Evolutionary conservation across 2,329 filamentous ascomycete genomes (phyloP), one percentile per base, ranked within the genome.

Genomic region (Alternaria solani): DNA sequence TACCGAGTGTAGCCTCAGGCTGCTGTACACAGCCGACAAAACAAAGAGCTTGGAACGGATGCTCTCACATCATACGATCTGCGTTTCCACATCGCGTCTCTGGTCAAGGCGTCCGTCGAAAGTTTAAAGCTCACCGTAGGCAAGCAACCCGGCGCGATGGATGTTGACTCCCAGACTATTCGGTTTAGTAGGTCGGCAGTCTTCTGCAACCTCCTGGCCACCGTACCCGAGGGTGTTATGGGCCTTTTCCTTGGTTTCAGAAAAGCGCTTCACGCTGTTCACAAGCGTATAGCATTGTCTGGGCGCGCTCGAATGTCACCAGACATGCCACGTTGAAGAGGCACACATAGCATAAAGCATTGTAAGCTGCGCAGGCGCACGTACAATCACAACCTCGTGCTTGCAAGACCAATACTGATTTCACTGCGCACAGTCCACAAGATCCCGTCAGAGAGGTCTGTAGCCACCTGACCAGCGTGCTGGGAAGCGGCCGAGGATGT

Each of bases 381-480:
- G 38, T 51, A 26, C 48, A 30, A 26, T 18, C 30, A 18, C 16
- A 55, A 32, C n/a, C 43, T 55, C 44, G 51, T 41, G 38, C 44
- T 41, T 30, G 7, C 39, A 32, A 47, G 36, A 53, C 7, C 39
- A 20, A n/a, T 44, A 26, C 38, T 28, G 41, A 56, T 44, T 23
- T 36, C 12, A 26, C 32, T 39, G 28, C 41, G 28, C 34, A 39
- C 58, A 62, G 32, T 36, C 32, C 43, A 46, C 36, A 55, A 26
- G 26, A 55, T 54, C 23, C 51, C 57, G 42, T 41, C 30, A 42
- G 38, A 30, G 28, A 47, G 51, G 57, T 55, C 32, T 32, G 44
- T 55, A 59, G 61, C 59, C 62, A 61, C 59, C 34, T 48, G 57
- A 60, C 66, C 66, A 51, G 44, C 51, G 42, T 36, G 28, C 44